Evolutionary conservation across 345 rosid species (phyloP).

Genomic region (Stellera chamaejasme): DNA sequence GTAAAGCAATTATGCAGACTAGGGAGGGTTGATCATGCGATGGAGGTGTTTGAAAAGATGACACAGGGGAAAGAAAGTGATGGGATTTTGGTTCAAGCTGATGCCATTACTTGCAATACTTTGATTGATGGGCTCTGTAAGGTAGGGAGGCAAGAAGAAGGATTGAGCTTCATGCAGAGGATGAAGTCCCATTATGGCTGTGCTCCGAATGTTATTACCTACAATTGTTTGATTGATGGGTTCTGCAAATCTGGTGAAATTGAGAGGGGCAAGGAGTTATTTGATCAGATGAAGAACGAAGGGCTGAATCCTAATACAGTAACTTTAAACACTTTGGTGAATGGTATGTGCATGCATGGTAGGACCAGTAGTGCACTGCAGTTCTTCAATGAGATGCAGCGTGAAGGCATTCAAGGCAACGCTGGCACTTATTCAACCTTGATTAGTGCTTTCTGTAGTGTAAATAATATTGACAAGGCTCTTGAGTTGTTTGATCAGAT

Average conservation of each 20-base stretch:
- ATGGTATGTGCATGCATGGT: constrained; percentile 68
- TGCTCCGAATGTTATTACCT: constrained; percentile 41
- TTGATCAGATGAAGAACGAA: constrained; percentile 50
- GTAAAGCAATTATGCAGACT: constrained; percentile 54
- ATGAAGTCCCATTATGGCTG: constrained; percentile 43
- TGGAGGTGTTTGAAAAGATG: constrained; percentile 47
- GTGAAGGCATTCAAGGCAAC: constrained; percentile 41
- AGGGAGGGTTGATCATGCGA: constrained; percentile 52
- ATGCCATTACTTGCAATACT: constrained; percentile 50
- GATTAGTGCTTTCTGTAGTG: constrained; percentile 54
- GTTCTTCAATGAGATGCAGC: constrained; percentile 44
- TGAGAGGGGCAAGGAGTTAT: constrained; percentile 44
- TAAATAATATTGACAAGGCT: constrained; percentile 52
- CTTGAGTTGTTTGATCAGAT: constrained; percentile 46
- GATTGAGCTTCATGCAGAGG: constrained; percentile 34
- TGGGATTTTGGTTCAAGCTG: constrained; percentile 45
- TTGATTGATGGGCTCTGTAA: constrained; percentile 70
- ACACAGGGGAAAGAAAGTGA: constrained; percentile 21
- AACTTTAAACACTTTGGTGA: constrained; percentile 50
- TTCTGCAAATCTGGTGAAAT: constrained; percentile 60
- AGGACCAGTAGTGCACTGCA: constrained; percentile 42
- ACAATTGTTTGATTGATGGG: constrained; percentile 66
- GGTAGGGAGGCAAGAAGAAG: constrained; percentile 75
- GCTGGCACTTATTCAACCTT: constrained; percentile 45
- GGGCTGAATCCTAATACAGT: constrained; percentile 39